Percentiles rank a stretch among this genome's conserved stretches.
phyloP scores from a whole-genome alignment of 176 grass and related monocot species.

The Triticum aestivum region IWGSC_CS_RefSeq_v2.1 NC_057809.1:614336085-614336584 shows the following conservation, averaged over 20 bases:
- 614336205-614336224: constrained; percentile 72
- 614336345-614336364: constrained; percentile 26
- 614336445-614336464: constrained; percentile 43
- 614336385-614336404: constrained; percentile 27
- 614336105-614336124: neutral
- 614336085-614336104: neutral
- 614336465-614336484: constrained; percentile 15
- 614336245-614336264: constrained; percentile 40
- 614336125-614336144: constrained; percentile 15
- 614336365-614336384: constrained; percentile 36
- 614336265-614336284: constrained; percentile 40
- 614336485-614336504: constrained; percentile 35
- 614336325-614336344: constrained; percentile 46
- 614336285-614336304: constrained; percentile 51
- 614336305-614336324: constrained; percentile 43
- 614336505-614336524: constrained; percentile 43
- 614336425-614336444: constrained; percentile 25
- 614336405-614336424: constrained; percentile 43
- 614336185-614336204: neutral
- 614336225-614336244: constrained; percentile 37
- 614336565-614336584: constrained; percentile 14
- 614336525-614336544: constrained; percentile 34
- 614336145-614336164: neutral
- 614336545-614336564: constrained; percentile 35
- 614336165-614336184: neutral